Conservation (phyloP, 495 filamentous ascomycete genomes). For the Aspergillus avenaceus region DNA sequence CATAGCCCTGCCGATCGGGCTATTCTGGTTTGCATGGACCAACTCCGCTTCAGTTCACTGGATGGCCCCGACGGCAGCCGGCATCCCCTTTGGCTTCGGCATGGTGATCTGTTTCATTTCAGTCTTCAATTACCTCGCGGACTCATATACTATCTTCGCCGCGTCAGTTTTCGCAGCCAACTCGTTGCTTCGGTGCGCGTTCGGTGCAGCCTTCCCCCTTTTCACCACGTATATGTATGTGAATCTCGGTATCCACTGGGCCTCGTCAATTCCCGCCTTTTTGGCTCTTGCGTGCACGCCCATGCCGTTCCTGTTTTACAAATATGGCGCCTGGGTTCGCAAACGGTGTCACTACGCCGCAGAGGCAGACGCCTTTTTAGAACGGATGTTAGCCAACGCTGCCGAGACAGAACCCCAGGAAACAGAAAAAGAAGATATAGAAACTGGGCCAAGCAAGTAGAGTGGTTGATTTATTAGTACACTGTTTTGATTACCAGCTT, state of each 20-base stretch:
- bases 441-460: no score
- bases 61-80: constrained; percentile 46
- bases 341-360: no score
- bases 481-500: no score
- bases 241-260: constrained; percentile 66
- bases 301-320: constrained; percentile 63
- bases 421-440: no score
- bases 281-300: constrained; percentile 60
- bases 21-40: constrained; percentile 65
- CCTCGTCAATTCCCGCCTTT: constrained; percentile 59
- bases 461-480: no score
- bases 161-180: constrained; percentile 64
- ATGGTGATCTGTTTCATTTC: constrained; percentile 22
- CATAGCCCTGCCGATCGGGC: constrained; percentile 45
- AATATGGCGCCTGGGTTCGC: constrained; percentile 59
- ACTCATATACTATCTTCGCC: constrained; percentile 59
- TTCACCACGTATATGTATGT: constrained; percentile 64
- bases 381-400: no score
- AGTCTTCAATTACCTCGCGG: constrained; percentile 59
- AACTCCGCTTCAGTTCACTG: constrained; percentile 45
- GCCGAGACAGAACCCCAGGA: no score
- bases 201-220: constrained; percentile 65
- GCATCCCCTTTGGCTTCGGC: constrained; percentile 43
- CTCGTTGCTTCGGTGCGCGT: constrained; percentile 57
- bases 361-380: no score